Base-by-base conservation (phyloP, 331 rosid genomes). In the Telfairia occidentalis region DNA sequence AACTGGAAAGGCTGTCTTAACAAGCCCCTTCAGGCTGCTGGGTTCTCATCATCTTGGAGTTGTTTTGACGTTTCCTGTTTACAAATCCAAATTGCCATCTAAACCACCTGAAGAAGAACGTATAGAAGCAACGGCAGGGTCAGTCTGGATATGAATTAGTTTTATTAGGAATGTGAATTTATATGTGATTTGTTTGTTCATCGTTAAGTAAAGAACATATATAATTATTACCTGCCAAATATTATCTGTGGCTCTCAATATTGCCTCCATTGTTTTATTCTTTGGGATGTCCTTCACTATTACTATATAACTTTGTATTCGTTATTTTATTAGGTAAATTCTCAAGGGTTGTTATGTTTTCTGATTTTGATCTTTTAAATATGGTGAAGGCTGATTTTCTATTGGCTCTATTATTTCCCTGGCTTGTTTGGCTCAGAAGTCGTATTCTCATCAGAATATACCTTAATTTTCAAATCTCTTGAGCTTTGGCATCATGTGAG, bases 31-130 rank as follows among this genome's bases (percentile, higher is more conserved):
- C 52, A 89, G 89, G 88, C 80, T 95, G 77, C 82, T 95, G 70
- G 96, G 87, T 72, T 89, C 97, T 81, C 97, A 86, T 87, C 97
- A 95, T 85, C 99, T 95, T 80, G 99, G 99, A 77, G 99, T 95
- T 79, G 99, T 95, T 52, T 79, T 95, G 87, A 95, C 99, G 28
- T 95, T 95, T 79, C 99, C 99, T 26, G 99, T 95, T 78, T 95
- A 90, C 87, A 95, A 92, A 77, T 89, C 93, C 73, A 95, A 87
- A 84, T 93, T 92, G 73, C 83, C 97, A 67, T 42, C 76, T 11
- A 79, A 82, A 71, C 97, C 99, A 74, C 82, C 97, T 2, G 84
- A 79, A 75, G 84, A 86, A 77, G 97, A 95, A 78, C 89, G 86
- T 28, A 70, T 85, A 70, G 78, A 87, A 82, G 96, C 96, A 74